Base-by-base conservation (phyloP, 495 filamentous ascomycete genomes). In the Penicillium antarcticum region DNA sequence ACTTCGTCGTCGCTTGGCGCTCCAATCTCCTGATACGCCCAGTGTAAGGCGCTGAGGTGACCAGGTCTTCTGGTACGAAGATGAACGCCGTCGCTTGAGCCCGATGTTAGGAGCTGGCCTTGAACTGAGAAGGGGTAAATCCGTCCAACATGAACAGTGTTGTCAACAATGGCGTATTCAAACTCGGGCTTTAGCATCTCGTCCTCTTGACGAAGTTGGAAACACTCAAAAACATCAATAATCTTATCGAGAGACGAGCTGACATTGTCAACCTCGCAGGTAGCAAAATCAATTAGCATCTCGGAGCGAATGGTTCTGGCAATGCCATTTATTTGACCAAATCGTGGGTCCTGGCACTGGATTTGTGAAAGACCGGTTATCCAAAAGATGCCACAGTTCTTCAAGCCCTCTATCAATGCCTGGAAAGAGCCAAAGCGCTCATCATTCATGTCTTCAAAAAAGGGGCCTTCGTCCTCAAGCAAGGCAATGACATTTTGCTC, bases 291-390 rank as follows among this genome's bases (percentile, higher is more conserved):
- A 0, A 76, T 40, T 1, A 56, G 18, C 29, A 71, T 45, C 56
- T 80, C 77, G 1, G 59, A 56, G 7, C 78, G 67, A 2, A 78
- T 52, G 0, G 71, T 67, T 16, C 78, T 54, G 4, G 76, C 73
- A 0, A 71, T 16, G 1, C 76, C 76, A 2, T 74, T 40, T 3
- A 71, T 60, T 17, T 63, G 63, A 0, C 42, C 58, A 48, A 61
- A 74, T 7, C 62, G 26, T 0, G 78, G 76, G 37, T 80, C 67
- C 1, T 40, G 31, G 29, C 74, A 73, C 1, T 54, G 17, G 0
- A 68, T 57, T 32, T 78, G 75, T 10, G 44, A 48, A 0, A 58
- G 38, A 0, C 35, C 41, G 2, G 72, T 77, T 4, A 78, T 16
- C 71, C 73, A 76, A 4, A 76, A 14, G 26, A 65, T 14, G 10